phyloP scores from a whole-genome alignment of 495 filamentous ascomycete genomes.

The Trichodelitschia bisporula region DNA sequence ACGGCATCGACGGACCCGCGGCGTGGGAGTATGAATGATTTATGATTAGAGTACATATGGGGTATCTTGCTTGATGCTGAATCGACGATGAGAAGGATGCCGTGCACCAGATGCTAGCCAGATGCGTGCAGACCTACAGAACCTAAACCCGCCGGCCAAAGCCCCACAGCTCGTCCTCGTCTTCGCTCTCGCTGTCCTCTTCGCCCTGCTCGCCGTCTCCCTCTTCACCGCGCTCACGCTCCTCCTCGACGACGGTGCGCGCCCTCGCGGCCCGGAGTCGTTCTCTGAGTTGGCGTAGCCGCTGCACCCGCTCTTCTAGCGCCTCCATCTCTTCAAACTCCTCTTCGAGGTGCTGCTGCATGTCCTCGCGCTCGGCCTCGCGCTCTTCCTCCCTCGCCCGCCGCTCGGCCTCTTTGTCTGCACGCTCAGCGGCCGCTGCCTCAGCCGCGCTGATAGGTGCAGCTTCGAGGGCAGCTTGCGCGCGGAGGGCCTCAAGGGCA shows the following conservation, averaged over 20 bases:
- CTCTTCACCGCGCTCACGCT: no score
- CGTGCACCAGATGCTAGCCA: no score
- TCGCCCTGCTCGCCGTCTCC: no score
- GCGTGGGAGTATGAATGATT: no score
- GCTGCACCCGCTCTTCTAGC: constrained; percentile 54
- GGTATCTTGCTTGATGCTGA: no score
- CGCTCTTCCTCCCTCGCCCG: constrained; percentile 33
- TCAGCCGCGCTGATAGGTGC: constrained; percentile 42
- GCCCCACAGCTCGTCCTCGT: no score
- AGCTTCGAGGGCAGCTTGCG: constrained; percentile 42
- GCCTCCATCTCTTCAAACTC: constrained; percentile 93
- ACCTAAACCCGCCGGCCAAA: no score
- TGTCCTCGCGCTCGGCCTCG: constrained; percentile 75
- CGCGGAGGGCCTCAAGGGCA: constrained; percentile 8
- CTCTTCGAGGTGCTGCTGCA: constrained; percentile 50
- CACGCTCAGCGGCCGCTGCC: constrained; percentile 41
- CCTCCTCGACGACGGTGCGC: constrained; percentile 8
- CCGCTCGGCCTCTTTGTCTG: constrained; percentile 26
- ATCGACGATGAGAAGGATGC: no score
- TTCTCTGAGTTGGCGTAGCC: constrained; percentile 47
- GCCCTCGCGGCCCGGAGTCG: constrained; percentile 23
- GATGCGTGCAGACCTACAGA: no score
- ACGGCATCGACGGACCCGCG: no score
- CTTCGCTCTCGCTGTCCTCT: no score
- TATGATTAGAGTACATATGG: no score